These are phyloP conservation scores for Rhizopus sp. DNA, from an alignment of 371 early-diverging fungal genomes.

Conservation along the genomic window DNA sequence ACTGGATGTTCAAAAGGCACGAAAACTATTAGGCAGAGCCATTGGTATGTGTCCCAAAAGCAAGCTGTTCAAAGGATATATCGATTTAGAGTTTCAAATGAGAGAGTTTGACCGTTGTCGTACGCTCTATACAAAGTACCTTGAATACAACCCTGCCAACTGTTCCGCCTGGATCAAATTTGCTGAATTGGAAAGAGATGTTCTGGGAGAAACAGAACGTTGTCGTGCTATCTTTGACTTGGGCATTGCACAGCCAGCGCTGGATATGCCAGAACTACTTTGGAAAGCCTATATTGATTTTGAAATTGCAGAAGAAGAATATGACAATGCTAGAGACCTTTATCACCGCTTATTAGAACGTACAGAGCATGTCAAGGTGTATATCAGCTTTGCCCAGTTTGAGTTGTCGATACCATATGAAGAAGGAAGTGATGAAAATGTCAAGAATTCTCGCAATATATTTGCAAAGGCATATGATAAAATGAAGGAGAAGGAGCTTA, in stretches of 20 bases:
- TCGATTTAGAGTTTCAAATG: constrained; percentile 90
- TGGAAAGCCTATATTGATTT: constrained; percentile 98
- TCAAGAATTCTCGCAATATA: constrained; percentile 65
- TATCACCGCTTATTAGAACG: constrained; percentile 85
- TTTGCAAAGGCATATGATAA: constrained; percentile 74
- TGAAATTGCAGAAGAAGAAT: constrained; percentile 84
- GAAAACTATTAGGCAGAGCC: constrained; percentile 84
- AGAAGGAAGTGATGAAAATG: constrained; percentile 44
- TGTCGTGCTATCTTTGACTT: constrained; percentile 88
- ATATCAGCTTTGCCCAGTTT: constrained; percentile 93
- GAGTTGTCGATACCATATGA: constrained; percentile 69
- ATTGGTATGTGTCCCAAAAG: constrained; percentile 85
- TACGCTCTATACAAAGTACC: constrained; percentile 83
- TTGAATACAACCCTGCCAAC: constrained; percentile 84
- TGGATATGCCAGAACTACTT: constrained; percentile 96
- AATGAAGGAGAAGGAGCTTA: constrained; percentile 69
- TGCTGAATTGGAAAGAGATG: constrained; percentile 81
- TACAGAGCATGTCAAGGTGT: constrained; percentile 96
- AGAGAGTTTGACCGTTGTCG: constrained; percentile 94
- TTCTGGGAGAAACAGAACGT: constrained; percentile 88
- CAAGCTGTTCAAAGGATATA: constrained; percentile 92
- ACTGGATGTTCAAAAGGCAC: constrained; percentile 71
- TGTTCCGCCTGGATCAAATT: constrained; percentile 95
- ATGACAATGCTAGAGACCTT: constrained; percentile 72
- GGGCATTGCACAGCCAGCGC: constrained; percentile 79